phyloP scores from a whole-genome alignment of 2,329 filamentous ascomycete species.

The Coniochaeta ligniaria region DNA sequence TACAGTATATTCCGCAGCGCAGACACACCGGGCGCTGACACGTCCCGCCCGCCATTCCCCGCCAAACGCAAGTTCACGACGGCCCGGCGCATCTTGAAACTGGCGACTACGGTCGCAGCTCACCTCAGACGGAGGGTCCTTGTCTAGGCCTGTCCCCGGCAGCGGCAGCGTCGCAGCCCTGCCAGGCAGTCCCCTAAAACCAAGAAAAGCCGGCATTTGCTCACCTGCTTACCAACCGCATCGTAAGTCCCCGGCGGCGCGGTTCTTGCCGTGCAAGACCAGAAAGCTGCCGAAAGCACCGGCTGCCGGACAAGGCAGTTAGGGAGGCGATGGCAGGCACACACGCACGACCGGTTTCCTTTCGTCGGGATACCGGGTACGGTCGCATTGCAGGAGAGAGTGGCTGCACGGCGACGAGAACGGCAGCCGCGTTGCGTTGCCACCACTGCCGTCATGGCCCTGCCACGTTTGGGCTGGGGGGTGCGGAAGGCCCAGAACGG shows the following conservation, averaged over 20 bases:
- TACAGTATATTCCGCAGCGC: too few relatives aligned
- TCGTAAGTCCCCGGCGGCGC: background rate
- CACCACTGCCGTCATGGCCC: background rate
- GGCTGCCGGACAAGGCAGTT: background rate
- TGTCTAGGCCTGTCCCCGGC: too few relatives aligned
- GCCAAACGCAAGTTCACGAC: background rate
- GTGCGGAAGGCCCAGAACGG: background rate
- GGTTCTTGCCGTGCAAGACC: background rate
- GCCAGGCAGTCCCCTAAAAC: too few relatives aligned
- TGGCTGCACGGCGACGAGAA: background rate
- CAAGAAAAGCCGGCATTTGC: too few relatives aligned
- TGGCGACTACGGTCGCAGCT: background rate
- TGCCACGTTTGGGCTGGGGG: too few relatives aligned
- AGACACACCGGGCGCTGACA: too few relatives aligned
- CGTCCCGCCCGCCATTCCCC: too few relatives aligned
- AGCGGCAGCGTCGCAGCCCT: too few relatives aligned
- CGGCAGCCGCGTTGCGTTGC: background rate
- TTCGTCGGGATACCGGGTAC: background rate
- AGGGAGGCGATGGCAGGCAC: background rate
- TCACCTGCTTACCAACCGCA: too few relatives aligned
- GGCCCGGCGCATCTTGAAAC: background rate
- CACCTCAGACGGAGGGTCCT: background rate
- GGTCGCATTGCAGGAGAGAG: background rate
- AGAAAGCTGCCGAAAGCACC: background rate
- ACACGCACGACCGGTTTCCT: background rate